Base-by-base conservation (phyloP, 2,329 filamentous ascomycete genomes). In the Colletotrichum sp. region DNA sequence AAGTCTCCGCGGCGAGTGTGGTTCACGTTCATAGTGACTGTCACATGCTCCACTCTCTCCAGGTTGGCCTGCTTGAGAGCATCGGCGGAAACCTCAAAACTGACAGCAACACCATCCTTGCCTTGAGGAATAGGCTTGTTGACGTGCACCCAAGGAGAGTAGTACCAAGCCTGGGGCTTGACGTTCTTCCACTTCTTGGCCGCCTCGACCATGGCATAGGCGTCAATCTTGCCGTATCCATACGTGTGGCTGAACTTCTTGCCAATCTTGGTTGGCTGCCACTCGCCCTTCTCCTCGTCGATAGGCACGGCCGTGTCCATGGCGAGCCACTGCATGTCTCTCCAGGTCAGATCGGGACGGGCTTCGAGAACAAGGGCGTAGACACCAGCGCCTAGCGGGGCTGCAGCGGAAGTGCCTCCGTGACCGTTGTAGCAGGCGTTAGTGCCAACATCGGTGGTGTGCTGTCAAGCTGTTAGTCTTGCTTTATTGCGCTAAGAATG, bases 91-190 rank as follows among this genome's bases (percentile, higher is more conserved):
- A 99, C 91, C 63, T 95, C 92, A 78, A 98, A 96, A n/a, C 87
- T 89, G 66, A 94, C 95, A 3, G 93, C 90, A 51, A 99, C 84
- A 1, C 97, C 97, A 69, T 94, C 84, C 29, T 94, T 87, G 64
- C 96, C 97, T 83, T 99, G 93, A 0, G 97, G 97, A 75, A 99
- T 96, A 3, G 87, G 85, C 80, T 96, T 90, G 79, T 96, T 93
- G 75, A 99, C 95, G 78, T 97, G 95, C 76, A 98, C 89, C 95
- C 97, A 98, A 0, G 97, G 96, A 15, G 95, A 97, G 82, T 93
- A 95, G 82, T 90, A 95, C 96, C 97, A 99, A 8, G 96, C 93
- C 84, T 99, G 97, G 11, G 97, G 96, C 84, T 98, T 98, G 76
- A 98, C 95, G 24, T 93, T 89, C 77, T 95, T 88, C 93, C 95